Percentiles rank a stretch among this genome's conserved stretches.
Conservation (phyloP, 805 yeast species). For the Starmera caribaea region DNA sequence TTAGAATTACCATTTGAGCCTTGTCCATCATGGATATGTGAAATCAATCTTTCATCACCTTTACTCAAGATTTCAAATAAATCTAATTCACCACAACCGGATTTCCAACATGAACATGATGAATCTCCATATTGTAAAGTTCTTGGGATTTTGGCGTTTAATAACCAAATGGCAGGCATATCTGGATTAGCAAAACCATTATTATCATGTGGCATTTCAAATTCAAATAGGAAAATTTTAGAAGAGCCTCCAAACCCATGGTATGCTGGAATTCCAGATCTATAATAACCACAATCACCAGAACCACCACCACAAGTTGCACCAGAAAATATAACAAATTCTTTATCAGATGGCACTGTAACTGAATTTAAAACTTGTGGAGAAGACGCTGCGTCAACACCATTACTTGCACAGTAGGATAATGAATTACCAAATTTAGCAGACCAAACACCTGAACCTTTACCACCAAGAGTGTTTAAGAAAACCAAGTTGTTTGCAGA, state of each 20-base stretch:
- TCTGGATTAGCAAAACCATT: conserved; percentile 57
- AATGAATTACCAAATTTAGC: conserved; percentile 85
- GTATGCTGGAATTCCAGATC: conserved; percentile 82
- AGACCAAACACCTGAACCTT: conserved; percentile 86
- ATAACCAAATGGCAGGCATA: conserved; percentile 98
- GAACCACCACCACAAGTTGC: conserved; percentile 39
- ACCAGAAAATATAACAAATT: conserved; percentile 76
- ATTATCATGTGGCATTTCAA: conserved; percentile 77
- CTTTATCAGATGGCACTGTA: conserved; percentile 62
- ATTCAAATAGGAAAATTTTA: conserved; percentile 89
- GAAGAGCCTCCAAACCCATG: conserved; percentile 83
- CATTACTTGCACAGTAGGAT: conserved; percentile 74
- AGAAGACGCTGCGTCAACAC: conserved; percentile 59
- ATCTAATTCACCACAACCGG: conserved; percentile 98
- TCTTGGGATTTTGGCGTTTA: conserved; percentile 94
- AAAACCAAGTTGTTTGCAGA: conserved; percentile 64
- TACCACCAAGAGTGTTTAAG: conserved; percentile 84
- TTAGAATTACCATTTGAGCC: conserved; percentile 44
- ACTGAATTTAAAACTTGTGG: conserved; percentile 63
- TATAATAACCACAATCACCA: conserved; percentile 72
- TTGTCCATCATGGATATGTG: conserved; percentile 81
- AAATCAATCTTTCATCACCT: conserved; percentile 67
- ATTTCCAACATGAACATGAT: conserved; percentile 88
- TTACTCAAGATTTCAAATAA: conserved; percentile 77
- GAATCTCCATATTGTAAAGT: conserved; percentile 85